Conservation (phyloP, 345 rosid species). For the Clarkia xantiana region DNA sequence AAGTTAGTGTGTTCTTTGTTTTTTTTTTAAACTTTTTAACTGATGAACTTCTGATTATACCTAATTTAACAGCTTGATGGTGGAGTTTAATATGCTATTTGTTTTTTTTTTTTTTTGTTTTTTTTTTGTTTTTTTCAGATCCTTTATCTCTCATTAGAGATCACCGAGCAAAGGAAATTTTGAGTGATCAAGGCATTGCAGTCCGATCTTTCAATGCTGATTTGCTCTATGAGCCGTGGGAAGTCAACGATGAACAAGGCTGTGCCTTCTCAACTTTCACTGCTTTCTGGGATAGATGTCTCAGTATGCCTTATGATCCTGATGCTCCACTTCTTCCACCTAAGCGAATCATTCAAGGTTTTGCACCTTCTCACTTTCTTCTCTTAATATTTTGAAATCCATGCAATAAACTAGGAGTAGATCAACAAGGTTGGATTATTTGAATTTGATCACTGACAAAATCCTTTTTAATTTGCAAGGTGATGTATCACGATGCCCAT, state of each 20-base stretch:
- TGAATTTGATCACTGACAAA: background rate
- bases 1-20: background rate
- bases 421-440: background rate
- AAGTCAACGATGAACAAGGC: constrained; percentile 68
- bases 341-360: constrained; percentile 84
- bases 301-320: constrained; percentile 93
- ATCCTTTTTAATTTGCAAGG: constrained; percentile 24
- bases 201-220: constrained; percentile 84
- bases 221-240: constrained; percentile 98
- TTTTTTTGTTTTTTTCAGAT: constrained; percentile 35
- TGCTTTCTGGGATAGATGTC: constrained; percentile 89
- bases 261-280: constrained; percentile 61
- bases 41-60: too few relatives aligned
- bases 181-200: constrained; percentile 56
- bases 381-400: background rate
- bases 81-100: constrained; percentile 1
- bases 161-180: constrained; percentile 74
- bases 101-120: too few relatives aligned
- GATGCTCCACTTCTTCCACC: constrained; percentile 98
- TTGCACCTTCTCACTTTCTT: constrained; percentile 3
- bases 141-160: constrained; percentile 88
- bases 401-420: background rate
- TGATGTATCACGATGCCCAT: constrained; percentile 53
- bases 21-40: background rate
- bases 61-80: background rate